phyloP scores from a whole-genome alignment of 2,329 filamentous ascomycete species.

The Xylariaceae sp. region DNA sequence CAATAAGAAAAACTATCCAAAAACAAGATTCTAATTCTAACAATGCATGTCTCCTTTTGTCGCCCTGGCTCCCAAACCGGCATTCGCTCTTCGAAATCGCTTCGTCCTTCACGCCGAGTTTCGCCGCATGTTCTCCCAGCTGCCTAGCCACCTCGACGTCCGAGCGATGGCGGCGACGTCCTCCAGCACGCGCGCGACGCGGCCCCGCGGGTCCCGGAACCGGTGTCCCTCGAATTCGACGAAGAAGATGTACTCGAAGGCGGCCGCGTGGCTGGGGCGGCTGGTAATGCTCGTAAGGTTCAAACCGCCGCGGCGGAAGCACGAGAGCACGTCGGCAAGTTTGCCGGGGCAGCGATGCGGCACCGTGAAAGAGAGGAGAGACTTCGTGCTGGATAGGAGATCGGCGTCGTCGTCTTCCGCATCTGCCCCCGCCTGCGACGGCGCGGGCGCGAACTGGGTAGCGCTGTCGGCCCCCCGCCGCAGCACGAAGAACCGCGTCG shows the following conservation, averaged over 20 bases:
- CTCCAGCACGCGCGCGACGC: slow-evolving; percentile 57
- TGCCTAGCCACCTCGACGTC: slow-evolving; percentile 65
- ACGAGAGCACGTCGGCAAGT: slow-evolving; percentile 72
- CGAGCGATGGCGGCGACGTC: slow-evolving; percentile 56
- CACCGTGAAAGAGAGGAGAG: slow-evolving; percentile 78
- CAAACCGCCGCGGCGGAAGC: slow-evolving; percentile 68
- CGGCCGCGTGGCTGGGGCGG: slow-evolving; percentile 60
- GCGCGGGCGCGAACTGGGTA: background rate
- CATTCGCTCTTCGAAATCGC: too few species aligned
- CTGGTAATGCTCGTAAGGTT: slow-evolving; percentile 92
- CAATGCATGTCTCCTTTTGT: too few species aligned
- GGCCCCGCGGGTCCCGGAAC: slow-evolving; percentile 48
- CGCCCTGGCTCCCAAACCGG: too few species aligned
- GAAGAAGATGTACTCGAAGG: slow-evolving; percentile 92
- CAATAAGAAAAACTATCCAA: too few species aligned
- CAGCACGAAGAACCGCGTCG: slow-evolving; percentile 73
- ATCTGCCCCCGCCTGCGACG: background rate
- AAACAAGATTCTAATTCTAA: too few species aligned
- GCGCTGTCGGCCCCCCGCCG: slow-evolving; percentile 27
- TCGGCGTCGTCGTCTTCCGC: slow-evolving; percentile 9
- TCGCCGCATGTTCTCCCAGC: slow-evolving; percentile 50
- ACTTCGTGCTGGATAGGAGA: slow-evolving; percentile 50
- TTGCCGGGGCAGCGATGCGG: slow-evolving; percentile 75
- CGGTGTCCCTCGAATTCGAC: slow-evolving; percentile 75
- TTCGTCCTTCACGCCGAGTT: background rate